Base-by-base conservation (phyloP, 495 filamentous ascomycete species). In the Podospora conica region DNA sequence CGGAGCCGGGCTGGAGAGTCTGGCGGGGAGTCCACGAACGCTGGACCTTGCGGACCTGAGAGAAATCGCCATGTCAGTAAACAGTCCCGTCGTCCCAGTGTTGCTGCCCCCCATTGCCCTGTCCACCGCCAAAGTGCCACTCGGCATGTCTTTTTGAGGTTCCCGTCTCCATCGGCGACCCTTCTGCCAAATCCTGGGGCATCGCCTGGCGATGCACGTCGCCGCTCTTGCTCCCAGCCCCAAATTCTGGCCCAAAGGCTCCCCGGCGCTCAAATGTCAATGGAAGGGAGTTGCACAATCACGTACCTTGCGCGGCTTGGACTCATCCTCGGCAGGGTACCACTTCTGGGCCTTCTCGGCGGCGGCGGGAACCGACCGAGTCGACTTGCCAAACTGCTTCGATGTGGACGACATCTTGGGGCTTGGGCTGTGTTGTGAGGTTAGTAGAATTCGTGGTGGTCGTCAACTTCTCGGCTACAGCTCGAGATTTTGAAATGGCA, bases 361-460 rank as follows among this genome's bases (percentile, higher is more conserved):
- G 76, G 85, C 81, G 78, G 87, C 84, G 75, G 91, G 91, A 78
- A 98, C 86, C 80, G 88, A 85, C 83, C 95, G 89, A 83, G 92
- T 90, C 83, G 91, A 90, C 88, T 96, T 97, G 84, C 91, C 93
- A 87, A 97, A 97, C 84, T 88, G 91, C 91, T 97, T 96, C 82
- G 90, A 91, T 83, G 88, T 82, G 73, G 83, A 84, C 86, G 88
- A 90, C 88, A 91, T 91, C 66, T 77, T 84, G 82, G 77, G 75
- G 71, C 73, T 71, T 77, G 73, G 73, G 73, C 74, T 77, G 76
- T 79, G 74, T 72, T 66, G 68, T 75, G 71, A 66, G 74, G 70
- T 76, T 75, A 76, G 71, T 75, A 69, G 63, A 71, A 68, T 71
- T 73, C 72, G 73, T 73, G 70, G 69, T 71, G 69, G 68, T 74